Percentiles rank a stretch among this genome's conserved stretches.
These are phyloP conservation scores for Didymosphaeria variabile DNA, from an alignment of 2,329 filamentous ascomycete genomes.

Conservation along the genomic window DNA sequence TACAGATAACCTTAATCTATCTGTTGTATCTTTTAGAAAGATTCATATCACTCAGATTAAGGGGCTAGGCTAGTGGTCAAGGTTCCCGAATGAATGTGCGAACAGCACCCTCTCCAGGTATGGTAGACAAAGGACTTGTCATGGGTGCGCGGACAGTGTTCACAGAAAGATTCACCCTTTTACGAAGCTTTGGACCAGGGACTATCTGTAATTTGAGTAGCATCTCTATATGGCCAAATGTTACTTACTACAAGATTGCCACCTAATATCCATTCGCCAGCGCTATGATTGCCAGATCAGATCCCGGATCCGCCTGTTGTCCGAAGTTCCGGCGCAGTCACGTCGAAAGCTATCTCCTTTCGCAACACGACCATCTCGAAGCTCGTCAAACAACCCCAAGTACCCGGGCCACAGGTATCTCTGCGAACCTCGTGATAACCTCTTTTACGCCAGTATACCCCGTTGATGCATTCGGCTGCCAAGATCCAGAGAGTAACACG, in stretches of 20 bases:
- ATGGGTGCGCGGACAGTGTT: background rate
- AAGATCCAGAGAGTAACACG: background rate
- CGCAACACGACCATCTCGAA: conserved; percentile 1
- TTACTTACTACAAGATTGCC: background rate
- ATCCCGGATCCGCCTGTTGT: no score
- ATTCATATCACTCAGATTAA: no score
- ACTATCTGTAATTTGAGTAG: background rate
- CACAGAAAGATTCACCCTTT: background rate
- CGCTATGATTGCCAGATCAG: no score
- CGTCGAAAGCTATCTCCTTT: background rate
- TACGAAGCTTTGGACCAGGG: background rate
- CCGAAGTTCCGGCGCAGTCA: no score
- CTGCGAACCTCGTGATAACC: conserved; percentile 1
- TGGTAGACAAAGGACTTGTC: no score
- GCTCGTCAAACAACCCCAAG: conserved; percentile 8
- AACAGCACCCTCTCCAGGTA: no score
- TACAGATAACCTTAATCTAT: no score
- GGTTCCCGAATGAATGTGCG: no score
- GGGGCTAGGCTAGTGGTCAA: no score
- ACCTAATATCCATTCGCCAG: background rate
- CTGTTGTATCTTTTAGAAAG: no score
- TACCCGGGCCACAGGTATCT: background rate
- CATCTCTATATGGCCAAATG: conserved; percentile 8
- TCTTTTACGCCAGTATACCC: conserved; percentile 2
- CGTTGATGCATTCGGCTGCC: conserved; percentile 8